These are phyloP conservation scores for Neurospora crassa DNA, from an alignment of 2,329 filamentous ascomycete genomes.

Conservation along the genomic window DNA sequence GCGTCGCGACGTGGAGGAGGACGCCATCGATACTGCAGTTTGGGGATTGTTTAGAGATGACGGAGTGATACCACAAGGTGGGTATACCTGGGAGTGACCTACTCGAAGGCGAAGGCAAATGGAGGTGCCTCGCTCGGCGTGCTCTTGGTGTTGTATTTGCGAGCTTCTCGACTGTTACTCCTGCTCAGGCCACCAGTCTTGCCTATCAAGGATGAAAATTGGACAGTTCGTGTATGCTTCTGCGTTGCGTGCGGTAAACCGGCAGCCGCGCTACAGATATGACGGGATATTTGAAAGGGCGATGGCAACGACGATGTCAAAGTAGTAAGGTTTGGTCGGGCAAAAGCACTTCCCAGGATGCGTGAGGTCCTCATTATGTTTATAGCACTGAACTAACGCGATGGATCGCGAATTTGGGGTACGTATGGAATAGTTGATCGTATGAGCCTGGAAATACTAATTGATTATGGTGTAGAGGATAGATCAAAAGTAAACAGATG, in stretches of 20 bases:
- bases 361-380: not conserved
- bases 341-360: not conserved
- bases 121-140: slow-evolving; percentile 16
- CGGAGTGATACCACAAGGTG: not conserved
- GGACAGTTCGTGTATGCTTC: not conserved
- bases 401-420: not conserved
- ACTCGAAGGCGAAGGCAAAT: slow-evolving; percentile 35
- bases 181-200: not conserved
- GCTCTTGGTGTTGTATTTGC: slow-evolving; percentile 1
- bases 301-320: not conserved
- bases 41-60: not conserved
- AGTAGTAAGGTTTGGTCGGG: not conserved
- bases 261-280: not conserved
- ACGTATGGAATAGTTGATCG: not conserved
- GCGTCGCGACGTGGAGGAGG: slow-evolving; percentile 71
- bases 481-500: not conserved
- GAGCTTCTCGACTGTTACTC: not conserved
- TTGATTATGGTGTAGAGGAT: not conserved
- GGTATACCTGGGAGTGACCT: slow-evolving; percentile 10
- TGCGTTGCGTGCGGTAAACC: not conserved
- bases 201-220: not conserved
- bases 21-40: slow-evolving; percentile 74
- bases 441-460: not conserved
- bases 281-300: not conserved
- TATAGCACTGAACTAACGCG: not conserved